Evolutionary conservation across 2,329 filamentous ascomycete genomes (phyloP), one percentile per base, ranked within the genome.

Genomic region (Celoporthe dispersa): DNA sequence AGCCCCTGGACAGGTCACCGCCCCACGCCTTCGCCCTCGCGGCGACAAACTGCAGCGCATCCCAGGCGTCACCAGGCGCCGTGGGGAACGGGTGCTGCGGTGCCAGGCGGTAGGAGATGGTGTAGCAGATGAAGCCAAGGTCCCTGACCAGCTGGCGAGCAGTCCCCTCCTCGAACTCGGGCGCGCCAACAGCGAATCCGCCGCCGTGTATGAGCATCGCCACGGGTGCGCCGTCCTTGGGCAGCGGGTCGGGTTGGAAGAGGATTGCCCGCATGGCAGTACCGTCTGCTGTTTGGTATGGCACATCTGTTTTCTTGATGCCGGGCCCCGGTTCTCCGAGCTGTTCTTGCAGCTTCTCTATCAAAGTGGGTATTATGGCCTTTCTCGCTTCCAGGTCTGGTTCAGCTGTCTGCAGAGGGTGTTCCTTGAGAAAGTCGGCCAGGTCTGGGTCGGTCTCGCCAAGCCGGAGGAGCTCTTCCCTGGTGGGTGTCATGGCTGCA

Each of bases 11-110:
- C 0, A 82, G 79, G 68, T 85, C 79, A 12, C 81, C 81, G 9
- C 78, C 79, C 4, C 85, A 73, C 1, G 76, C 67, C 28, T 75
- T 48, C 25, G 83, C 81, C 68, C 85, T 82, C 19, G 77, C 71
- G 16, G 79, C 79, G 68, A 82, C 77, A 83, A 83, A 86, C 75
- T 81, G 76, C 61, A 85, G 70, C 7, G 79, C 80, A 74, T 86
- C 84, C 78, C 79, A 85, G 28, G 77, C 77, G 72, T 86, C 84
- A 33, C 82, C 74, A 19, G 80, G 75, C 12, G 80, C 79, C 1
- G 78, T 78, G 1, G 84, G 84, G 70, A 85, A 86, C 19, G 79
- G 79, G 72, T 83, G 73, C 69, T 86, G 81, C 0, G 84, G 84
- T 1, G 83, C 83, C 22, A 85, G 78, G 41, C 79, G 76, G 63